Base-by-base conservation (phyloP, 148 eudicot species). In the Rhododendron henanense region DNA sequence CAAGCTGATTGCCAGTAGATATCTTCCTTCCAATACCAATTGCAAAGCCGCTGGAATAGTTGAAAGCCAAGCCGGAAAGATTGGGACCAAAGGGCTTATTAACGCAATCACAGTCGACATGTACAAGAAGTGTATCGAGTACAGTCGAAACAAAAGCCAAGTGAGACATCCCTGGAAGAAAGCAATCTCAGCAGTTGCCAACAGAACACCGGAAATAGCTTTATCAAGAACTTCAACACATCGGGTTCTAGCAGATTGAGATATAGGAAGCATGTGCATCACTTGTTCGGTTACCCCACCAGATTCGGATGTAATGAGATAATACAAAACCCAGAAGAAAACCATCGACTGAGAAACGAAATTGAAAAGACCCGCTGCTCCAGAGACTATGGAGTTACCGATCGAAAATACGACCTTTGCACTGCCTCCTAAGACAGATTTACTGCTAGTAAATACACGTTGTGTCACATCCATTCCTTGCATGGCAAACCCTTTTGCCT, bases 251-350 rank as follows among this genome's bases (percentile, higher is more conserved):
- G 96, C 93, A 63, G 93, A 86, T 39, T 81, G 89, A 4, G 98
- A 87, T 18, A 95, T 75, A n/a, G 99, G 99, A 81, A 96, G 87
- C 98, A 96, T 87, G 83, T 85, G 84, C 90, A 95, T 94, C 16
- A 89, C 97, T 81, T 96, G 99, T 61, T 95, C 93, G 0, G 99
- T 96, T 15, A 94, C 99, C 28, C 99, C 99, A 65, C 98, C 99
- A 19, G 99, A 95, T 33, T 95, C 94, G 1, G 98, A 95, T 61
- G 99, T 96, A 74, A 96, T 95, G 15, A 96, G 94, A 88, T 93
- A 95, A 91, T 95, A 96, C 87, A 95, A 89, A 89, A 96, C 98
- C 98, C 96, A 96, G 78, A 95, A 91, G 90, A 96, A 96, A 18
- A 96, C 94, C 95, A 93, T 94, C 0, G 94, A 89, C 74, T 95